Percentiles rank a stretch among this genome's conserved stretches.
These are phyloP conservation scores for Trametes gibbosa DNA, from an alignment of 768 basidiomycete species.

Conservation along the genomic window DNA sequence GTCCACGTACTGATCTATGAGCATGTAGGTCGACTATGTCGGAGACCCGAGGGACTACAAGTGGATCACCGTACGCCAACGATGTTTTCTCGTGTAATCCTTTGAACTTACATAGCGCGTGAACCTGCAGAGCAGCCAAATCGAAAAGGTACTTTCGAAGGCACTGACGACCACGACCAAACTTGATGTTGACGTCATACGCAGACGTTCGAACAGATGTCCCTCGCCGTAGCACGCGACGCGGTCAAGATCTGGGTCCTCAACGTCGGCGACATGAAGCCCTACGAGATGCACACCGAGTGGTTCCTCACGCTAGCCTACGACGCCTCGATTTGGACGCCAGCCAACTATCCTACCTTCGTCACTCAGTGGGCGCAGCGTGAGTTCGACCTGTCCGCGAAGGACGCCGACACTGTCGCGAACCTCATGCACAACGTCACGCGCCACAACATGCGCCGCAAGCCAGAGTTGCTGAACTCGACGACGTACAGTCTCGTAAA, in stretches of 20 bases:
- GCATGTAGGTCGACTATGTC: slow-evolving; percentile 38
- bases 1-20: not conserved
- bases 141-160: slow-evolving; percentile 41
- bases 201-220: slow-evolving; percentile 67
- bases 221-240: slow-evolving; percentile 56
- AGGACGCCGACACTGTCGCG: slow-evolving; percentile 42
- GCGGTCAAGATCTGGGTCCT: slow-evolving; percentile 65
- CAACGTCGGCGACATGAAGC: slow-evolving; percentile 76
- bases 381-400: slow-evolving; percentile 51
- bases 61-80: slow-evolving; percentile 52
- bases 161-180: not conserved
- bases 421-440: slow-evolving; percentile 56
- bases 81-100: slow-evolving; percentile 13
- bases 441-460: slow-evolving; percentile 55
- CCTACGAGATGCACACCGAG: slow-evolving; percentile 68
- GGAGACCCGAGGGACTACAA: slow-evolving; percentile 68
- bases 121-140: slow-evolving; percentile 43
- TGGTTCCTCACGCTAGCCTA: slow-evolving; percentile 66
- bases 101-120: not conserved
- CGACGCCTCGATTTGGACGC: slow-evolving; percentile 55
- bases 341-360: slow-evolving; percentile 50
- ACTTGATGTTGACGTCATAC: not conserved
- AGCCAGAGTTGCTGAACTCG: slow-evolving; percentile 62
- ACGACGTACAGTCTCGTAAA: slow-evolving; percentile 63
- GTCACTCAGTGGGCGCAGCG: slow-evolving; percentile 59